A percentile compares a stretch with the other conserved stretches of the same genome.
phyloP scores from a whole-genome alignment of 345 rosid genomes.

The Salix purpurea region DNA sequence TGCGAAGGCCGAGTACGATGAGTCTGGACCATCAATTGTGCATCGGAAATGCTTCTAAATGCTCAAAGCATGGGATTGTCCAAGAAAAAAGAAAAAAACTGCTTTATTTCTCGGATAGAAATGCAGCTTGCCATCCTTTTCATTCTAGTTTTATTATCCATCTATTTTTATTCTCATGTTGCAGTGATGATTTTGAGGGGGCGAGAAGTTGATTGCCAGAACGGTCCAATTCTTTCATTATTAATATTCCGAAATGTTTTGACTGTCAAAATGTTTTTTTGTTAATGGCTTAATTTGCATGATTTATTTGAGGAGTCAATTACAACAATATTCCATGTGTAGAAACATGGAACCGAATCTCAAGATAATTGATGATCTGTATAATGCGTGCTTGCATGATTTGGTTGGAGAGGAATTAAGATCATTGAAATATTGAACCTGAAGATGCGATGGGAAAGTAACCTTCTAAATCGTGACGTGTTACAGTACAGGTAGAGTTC shows the following conservation, averaged over 20 bases:
- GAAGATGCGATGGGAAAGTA: background rate
- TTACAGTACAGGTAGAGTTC: no score
- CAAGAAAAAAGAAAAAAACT: slow-evolving; percentile 9
- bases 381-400: no score
- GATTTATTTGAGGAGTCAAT: background rate
- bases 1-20: slow-evolving; percentile 75
- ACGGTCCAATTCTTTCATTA: slow-evolving; percentile 36
- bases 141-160: slow-evolving; percentile 30
- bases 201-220: slow-evolving; percentile 29
- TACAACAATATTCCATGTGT: background rate
- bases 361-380: no score
- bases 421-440: background rate
- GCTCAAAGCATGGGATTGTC: slow-evolving; percentile 16
- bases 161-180: slow-evolving; percentile 31
- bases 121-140: slow-evolving; percentile 30
- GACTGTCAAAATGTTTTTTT: background rate
- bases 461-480: no score
- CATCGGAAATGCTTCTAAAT: slow-evolving; percentile 89
- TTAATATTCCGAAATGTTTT: slow-evolving; percentile 6
- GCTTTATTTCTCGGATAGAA: slow-evolving; percentile 11
- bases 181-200: slow-evolving; percentile 42
- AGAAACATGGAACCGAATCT: background rate
- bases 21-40: slow-evolving; percentile 89
- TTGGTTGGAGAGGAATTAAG: no score
- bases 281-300: background rate